Evolutionary conservation across 2,329 filamentous ascomycete genomes (phyloP), one percentile per base, ranked within the genome.

Genomic region (Fusarium sp.): DNA sequence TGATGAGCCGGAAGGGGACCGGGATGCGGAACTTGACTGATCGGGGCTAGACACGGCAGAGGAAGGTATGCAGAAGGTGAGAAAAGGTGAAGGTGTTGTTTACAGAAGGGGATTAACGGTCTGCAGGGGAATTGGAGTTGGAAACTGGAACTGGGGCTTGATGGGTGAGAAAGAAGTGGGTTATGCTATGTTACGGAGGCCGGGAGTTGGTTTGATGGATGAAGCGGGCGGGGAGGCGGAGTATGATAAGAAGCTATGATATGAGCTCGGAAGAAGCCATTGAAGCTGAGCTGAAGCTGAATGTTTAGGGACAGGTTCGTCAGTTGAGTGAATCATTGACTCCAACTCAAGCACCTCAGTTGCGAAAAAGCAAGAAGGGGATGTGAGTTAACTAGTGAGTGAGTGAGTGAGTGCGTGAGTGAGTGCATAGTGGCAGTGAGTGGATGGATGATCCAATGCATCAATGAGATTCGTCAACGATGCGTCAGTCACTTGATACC

Each of bases 401-500:
- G 18, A 23, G 31, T 35, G 29, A 23, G 40, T 36, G 56, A 68
- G 61, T 66, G 62, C 25, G 27, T 39, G 21, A 43, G 42, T 43
- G 47, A 53, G 9, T 48, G 50, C 25, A 47, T 36, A 40, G 49
- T 20, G 25, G 37, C 37, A 52, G 37, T 31, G 18, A 23, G 31
- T 36, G 43, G 33, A 46, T 36, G 56, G 25, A 27, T 27, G 25
- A 10, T 6, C 10, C 6, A 68, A 62, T 66, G 62, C 53, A 58
- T 60, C 46, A 53, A 66, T 35, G 43, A 53, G 43, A 41, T 57
- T 60, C 56, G 64, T 71, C 71, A 66, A 72, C 49, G 54, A 61
- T 58, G 64, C 69, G 67, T 73, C 71, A 73, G 69, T 73, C 71
- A 73, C 69, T 69, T 69, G 66, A 70, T 66, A 40, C 43, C 54